A percentile compares a stretch with the other conserved stretches of the same genome.
Conservation (phyloP, 2,329 filamentous ascomycete genomes). For the Colletotrichum sp. region DNA sequence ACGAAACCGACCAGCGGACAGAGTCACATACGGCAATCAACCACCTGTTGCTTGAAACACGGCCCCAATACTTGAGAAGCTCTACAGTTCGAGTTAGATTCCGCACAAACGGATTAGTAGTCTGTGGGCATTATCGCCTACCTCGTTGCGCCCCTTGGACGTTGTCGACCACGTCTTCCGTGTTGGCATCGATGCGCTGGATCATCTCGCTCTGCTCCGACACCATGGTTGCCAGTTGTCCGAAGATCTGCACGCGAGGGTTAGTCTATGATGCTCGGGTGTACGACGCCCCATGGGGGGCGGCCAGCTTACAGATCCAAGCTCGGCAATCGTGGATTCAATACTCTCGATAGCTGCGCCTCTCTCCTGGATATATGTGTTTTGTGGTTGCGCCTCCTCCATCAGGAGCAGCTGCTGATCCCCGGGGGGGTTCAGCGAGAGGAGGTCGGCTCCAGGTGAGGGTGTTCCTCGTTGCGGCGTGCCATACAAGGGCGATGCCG, state of each 20-base stretch:
- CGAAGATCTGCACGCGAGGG: conserved; percentile 68
- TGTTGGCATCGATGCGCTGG: conserved; percentile 95
- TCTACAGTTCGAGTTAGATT: conserved; percentile 48
- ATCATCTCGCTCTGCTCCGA: conserved; percentile 98
- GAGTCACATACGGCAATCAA: conserved; percentile 65
- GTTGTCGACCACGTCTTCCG: conserved; percentile 97
- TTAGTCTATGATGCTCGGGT: conserved; percentile 30
- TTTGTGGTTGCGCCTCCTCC: conserved; percentile 87
- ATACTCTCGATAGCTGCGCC: conserved; percentile 97
- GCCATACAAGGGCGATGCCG: conserved; percentile 85
- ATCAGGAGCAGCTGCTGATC: conserved; percentile 91
- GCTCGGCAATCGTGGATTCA: conserved; percentile 90
- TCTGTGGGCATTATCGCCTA: background rate
- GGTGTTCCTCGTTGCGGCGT: conserved; percentile 73
- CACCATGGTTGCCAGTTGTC: conserved; percentile 95
- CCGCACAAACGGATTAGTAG: background rate
- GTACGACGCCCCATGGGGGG: conserved; percentile 18
- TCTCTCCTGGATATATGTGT: conserved; percentile 90
- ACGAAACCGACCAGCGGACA: background rate
- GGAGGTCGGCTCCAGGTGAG: conserved; percentile 73
- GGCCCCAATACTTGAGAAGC: conserved; percentile 94
- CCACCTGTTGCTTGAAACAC: conserved; percentile 95
- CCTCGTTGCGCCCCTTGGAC: conserved; percentile 90
- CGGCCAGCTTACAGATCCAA: conserved; percentile 59
- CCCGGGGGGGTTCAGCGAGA: conserved; percentile 83